Evolutionary conservation across 2,329 filamentous ascomycete genomes (phyloP), one percentile per base, ranked within the genome.

Genomic region (Fusarium odoratissimum): DNA sequence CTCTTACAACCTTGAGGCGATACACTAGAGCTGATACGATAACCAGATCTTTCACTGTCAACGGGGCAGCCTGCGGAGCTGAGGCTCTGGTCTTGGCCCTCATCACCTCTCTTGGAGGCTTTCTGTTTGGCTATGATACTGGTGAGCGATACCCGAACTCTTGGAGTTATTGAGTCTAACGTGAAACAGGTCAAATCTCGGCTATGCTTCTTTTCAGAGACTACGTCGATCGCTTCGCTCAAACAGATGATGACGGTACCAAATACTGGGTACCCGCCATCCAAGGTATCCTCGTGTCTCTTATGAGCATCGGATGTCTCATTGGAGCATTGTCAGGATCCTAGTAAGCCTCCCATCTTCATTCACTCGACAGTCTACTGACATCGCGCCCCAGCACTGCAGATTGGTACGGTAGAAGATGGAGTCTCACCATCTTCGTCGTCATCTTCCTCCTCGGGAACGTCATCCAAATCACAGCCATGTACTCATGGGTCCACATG

Each of bases 91-190:
- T 85, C 28, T 74, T 90, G 28, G 87, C 86, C 51, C 80, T 85
- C 38, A 82, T 86, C 42, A 89, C 88, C 45, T 88, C 86, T 51
- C 85, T 91, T 48, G 89, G 89, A 69, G 89, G 88, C 38, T 89
- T 90, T 78, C 84, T 91, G 65, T 91, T 90, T 78, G 90, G 89
- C 46, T 91, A 90, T 71, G 89, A 91, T 73, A 91, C 88, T 13
- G 89, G 88, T 90, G 46, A 88, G 87, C 8, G 0, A 17, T 80
- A 16, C 5, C 5, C 1, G 0, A 35, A 21, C 5, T 21, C 81
- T 6, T 13, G 3, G 6, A 1, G 7, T 13, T 0, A 14, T 1
- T 6, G 8, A 12, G 1, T n/a, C 48, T 60, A 19, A 60, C 31
- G 8, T 13, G 21, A 35, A 37, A 44, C 3, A 19, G 89, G 88